These are phyloP conservation scores for Hansenula sp. DNA, from an alignment of 1,139 yeast species.

Conservation along the genomic window DNA sequence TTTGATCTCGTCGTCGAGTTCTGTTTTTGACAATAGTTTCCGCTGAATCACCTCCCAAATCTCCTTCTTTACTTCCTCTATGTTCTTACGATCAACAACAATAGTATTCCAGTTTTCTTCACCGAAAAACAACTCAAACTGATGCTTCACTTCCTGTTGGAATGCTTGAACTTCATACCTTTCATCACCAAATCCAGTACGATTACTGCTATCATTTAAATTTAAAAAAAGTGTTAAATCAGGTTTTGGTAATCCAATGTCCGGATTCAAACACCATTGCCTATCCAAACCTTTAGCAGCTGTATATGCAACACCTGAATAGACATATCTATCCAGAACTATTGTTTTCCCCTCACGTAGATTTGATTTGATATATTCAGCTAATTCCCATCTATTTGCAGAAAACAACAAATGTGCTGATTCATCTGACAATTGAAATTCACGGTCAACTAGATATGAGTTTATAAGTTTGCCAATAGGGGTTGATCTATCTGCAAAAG, in stretches of 20 bases:
- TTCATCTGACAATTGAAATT: slow-evolving; percentile 56
- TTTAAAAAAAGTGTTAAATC: slow-evolving; percentile 80
- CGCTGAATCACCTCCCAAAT: slow-evolving; percentile 21
- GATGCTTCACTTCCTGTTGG: slow-evolving; percentile 60
- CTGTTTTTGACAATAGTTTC: slow-evolving; percentile 5
- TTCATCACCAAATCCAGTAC: slow-evolving; percentile 91
- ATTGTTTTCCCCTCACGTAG: slow-evolving; percentile 54
- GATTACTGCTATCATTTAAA: slow-evolving; percentile 42
- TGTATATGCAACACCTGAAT: slow-evolving; percentile 91
- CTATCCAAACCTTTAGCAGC: slow-evolving; percentile 73
- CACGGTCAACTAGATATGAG: slow-evolving; percentile 54
- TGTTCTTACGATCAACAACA: slow-evolving; percentile 56
- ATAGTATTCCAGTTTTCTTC: slow-evolving; percentile 24
- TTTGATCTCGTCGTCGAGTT: slow-evolving; percentile 8
- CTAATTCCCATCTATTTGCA: slow-evolving; percentile 92
- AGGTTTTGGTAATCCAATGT: slow-evolving; percentile 81
- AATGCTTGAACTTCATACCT: slow-evolving; percentile 75
- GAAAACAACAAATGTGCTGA: slow-evolving; percentile 84
- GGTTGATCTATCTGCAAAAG: slow-evolving; percentile 61
- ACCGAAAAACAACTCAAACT: slow-evolving; percentile 48
- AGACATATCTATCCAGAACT: slow-evolving; percentile 81
- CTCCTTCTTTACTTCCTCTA: slow-evolving; percentile 45
- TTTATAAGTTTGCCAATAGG: slow-evolving; percentile 76
- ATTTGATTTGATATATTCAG: slow-evolving; percentile 38
- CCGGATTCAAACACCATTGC: slow-evolving; percentile 80